Conservation (phyloP, 345 rosid genomes). For the Hevea brasiliensis region DNA sequence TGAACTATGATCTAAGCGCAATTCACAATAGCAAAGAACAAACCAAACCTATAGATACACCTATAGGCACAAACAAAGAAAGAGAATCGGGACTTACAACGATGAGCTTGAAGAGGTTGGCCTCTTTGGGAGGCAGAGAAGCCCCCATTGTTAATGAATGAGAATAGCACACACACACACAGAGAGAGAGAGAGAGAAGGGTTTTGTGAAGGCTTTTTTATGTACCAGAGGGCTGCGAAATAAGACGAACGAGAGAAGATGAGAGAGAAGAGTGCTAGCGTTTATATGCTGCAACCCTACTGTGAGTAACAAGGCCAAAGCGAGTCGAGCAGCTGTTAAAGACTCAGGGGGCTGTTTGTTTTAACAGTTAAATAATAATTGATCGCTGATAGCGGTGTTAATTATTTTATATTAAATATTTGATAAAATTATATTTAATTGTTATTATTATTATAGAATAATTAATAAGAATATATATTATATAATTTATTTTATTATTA, state of each 20-base stretch:
- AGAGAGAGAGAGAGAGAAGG: background rate
- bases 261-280: slow-evolving; percentile 46
- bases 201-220: background rate
- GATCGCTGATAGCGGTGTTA: no score
- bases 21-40: background rate
- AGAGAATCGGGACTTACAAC: slow-evolving; percentile 64
- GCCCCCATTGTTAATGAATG: slow-evolving; percentile 64
- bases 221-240: background rate
- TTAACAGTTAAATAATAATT: no score
- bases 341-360: no score
- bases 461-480: no score
- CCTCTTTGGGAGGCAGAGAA: slow-evolving; percentile 98
- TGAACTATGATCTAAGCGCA: background rate
- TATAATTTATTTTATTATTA: no score
- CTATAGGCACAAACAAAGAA: background rate
- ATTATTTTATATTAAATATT: no score
- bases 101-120: slow-evolving; percentile 99
- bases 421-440: no score
- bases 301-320: slow-evolving; percentile 25
- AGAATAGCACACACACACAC: no score
- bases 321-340: background rate
- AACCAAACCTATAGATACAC: background rate
- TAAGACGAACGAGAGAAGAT: slow-evolving; percentile 8
- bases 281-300: slow-evolving; percentile 83
- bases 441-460: no score